Evolutionary conservation across 768 basidiomycete species (phyloP).

Genomic region (Serendipita indica): DNA sequence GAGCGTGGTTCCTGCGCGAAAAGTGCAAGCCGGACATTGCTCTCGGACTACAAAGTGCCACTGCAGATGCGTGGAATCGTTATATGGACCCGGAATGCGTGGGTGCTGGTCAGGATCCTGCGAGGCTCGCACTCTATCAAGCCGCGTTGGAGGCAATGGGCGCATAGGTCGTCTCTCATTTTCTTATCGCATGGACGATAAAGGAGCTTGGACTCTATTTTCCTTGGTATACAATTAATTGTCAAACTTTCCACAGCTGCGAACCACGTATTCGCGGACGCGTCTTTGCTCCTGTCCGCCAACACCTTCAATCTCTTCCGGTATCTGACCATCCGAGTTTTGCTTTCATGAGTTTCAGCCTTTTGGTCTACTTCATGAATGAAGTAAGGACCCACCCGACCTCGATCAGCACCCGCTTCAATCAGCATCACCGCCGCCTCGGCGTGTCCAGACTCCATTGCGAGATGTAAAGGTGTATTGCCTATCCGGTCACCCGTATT

Average conservation of each 20-base stretch:
- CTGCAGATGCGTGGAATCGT: neutral
- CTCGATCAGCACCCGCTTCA: conserved; percentile 88
- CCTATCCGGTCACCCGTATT: conserved; percentile 78
- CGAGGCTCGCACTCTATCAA: neutral
- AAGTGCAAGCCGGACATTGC: neutral
- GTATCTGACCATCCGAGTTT: conserved; percentile 72
- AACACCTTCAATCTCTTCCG: conserved; percentile 81
- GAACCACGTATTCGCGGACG: conserved; percentile 60
- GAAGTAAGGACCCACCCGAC: conserved; percentile 43
- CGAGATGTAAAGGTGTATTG: conserved; percentile 91
- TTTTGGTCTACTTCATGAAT: neutral
- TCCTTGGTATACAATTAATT: neutral
- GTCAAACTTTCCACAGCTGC: conserved; percentile 43
- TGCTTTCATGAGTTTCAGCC: conserved; percentile 29
- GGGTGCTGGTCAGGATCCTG: neutral
- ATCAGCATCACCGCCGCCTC: conserved; percentile 82
- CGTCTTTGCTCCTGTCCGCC: conserved; percentile 79
- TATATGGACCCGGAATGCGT: conserved; percentile 8
- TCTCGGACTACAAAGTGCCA: neutral
- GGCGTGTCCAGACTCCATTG: conserved; percentile 92
- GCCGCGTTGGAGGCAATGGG: conserved; percentile 1
- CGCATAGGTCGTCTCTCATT: neutral
- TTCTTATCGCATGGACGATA: neutral
- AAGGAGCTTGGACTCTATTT: too few relatives aligned
- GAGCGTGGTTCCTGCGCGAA: conserved; percentile 2